These are phyloP conservation scores for Hibiscus tridactylites DNA, from an alignment of 345 rosid species.

Conservation along the genomic window DNA sequence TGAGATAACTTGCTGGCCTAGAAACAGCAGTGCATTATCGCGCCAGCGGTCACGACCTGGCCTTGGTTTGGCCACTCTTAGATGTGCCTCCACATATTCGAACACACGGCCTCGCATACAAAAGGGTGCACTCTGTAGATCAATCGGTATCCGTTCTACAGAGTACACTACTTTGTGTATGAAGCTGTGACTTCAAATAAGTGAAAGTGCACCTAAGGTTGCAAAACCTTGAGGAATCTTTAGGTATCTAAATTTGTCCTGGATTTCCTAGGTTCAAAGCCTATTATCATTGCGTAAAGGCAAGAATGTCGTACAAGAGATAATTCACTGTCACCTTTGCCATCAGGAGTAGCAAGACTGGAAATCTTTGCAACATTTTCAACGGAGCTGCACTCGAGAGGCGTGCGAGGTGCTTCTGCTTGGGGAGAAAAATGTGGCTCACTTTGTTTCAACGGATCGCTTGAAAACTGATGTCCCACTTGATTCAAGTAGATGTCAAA, in stretches of 20 bases:
- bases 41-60: not conserved
- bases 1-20: not conserved
- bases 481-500: constrained; percentile 20
- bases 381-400: constrained; percentile 9
- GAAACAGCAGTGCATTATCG: not conserved
- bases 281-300: not conserved
- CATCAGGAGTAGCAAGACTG: not conserved
- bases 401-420: not conserved
- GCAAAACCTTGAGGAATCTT: not conserved
- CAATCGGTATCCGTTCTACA: not conserved
- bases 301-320: not conserved
- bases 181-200: not conserved
- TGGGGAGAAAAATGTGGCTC: constrained; percentile 10
- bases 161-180: not conserved
- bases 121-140: not conserved
- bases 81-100: not conserved
- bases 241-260: not conserved
- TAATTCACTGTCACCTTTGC: not conserved
- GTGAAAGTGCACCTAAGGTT: not conserved
- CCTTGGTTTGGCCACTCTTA: not conserved
- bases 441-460: constrained; percentile 16
- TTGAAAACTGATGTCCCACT: constrained; percentile 23
- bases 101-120: not conserved
- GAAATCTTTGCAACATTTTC: constrained; percentile 4
- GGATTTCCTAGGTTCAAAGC: not conserved